Evolutionary conservation across 2,329 filamentous ascomycete genomes (phyloP), one percentile per base, ranked within the genome.

Genomic region (Microascus cirrosus): DNA sequence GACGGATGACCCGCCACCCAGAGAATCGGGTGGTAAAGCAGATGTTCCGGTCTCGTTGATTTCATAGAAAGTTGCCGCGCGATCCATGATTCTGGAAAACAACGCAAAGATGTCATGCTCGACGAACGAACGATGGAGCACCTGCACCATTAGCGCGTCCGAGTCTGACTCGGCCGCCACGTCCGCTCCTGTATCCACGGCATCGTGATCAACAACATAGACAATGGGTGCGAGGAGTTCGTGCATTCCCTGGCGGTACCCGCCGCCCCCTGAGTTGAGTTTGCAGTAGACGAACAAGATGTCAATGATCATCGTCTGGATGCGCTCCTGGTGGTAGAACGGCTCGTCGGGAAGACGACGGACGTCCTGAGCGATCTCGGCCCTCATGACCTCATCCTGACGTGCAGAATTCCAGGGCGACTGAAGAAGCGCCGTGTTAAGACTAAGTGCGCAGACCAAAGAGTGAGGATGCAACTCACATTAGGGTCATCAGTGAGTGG

Each of bases 171-270:
- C 68, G 39, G 69, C 64, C 12, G 65, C 64, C 2, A 67, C 67
- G 32, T 66, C 59, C 2, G 70, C 67, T 2, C 67, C 64, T 3
- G 71, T 69, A 57, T 89, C 79, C 55, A 96, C 76, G 7, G 92
- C 87, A 72, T 99, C 94, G 64, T 86, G 79, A 63, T 92, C 84
- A 6, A 97, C 75, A 1, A 90, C 88, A 79, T 90, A 90, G 7
- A 96, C 75, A 42, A 99, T 84, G 0, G 94, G 92, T 0, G 94
- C 94, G 15, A 97, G 77, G 51, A 99, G 77, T 72, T 99, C 94
- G 69, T 99, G 94, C 93, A 99, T 99, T 12, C 94, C 94, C 73
- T 99, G 94, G n/a, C 94, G 84, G 69, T 99, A 99, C 20, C 84
- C 91, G 18, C 90, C 90, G 57, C 90, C 80, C 63, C 87, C 84